Percentiles rank a stretch among this genome's conserved stretches.
Conservation (phyloP, 495 filamentous ascomycete genomes). For the Articulospora tetracladia region DNA sequence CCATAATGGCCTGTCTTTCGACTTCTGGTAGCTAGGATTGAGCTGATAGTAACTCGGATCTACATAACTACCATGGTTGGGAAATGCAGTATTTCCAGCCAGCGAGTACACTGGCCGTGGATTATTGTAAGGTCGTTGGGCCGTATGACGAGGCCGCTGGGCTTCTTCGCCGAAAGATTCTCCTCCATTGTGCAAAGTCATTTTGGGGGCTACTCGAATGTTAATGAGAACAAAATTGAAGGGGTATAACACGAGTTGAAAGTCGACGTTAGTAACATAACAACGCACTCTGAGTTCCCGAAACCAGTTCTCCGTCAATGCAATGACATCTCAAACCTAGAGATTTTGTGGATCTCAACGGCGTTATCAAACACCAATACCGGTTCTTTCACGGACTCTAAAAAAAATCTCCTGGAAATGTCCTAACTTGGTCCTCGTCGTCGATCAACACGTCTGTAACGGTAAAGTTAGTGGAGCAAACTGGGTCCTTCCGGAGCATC, state of each 20-base stretch:
- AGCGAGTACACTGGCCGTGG: slow-evolving; percentile 8
- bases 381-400: neutral
- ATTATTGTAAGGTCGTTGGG: neutral
- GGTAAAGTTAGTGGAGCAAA: neutral
- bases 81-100: neutral
- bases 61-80: neutral
- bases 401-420: neutral
- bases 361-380: neutral
- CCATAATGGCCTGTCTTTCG: slow-evolving; percentile 42
- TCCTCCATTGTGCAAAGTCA: no score
- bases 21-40: slow-evolving; percentile 43
- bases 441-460: neutral
- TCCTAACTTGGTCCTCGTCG: neutral
- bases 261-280: no score
- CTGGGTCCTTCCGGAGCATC: neutral
- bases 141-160: no score
- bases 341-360: neutral
- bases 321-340: no score
- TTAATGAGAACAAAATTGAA: no score
- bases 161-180: no score
- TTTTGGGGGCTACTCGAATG: no score
- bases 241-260: no score
- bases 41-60: slow-evolving; percentile 36
- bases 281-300: no score
- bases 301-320: no score